Evolutionary conservation across 2,329 filamentous ascomycete genomes (phyloP), one percentile per base, ranked within the genome.

Genomic region (Trichoderma guizhouense): DNA sequence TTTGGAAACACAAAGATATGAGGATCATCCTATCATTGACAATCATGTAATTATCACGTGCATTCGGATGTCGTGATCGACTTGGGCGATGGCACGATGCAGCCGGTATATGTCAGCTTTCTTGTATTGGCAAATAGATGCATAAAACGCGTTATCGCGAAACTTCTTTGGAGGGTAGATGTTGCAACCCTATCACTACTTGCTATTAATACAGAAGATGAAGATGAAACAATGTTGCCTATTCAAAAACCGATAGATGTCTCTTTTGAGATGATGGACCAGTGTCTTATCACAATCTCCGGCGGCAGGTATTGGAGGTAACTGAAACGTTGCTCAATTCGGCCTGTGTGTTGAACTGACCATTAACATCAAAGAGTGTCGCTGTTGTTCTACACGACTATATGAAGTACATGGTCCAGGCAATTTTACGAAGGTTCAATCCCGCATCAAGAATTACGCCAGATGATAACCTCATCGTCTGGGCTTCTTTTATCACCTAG

Each of bases 11-110:
- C 6, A 36, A 2, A 53, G n/a, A 21, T n/a, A n/a, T 51, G 26
- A 61, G 11, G 8, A 51, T 53, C 39, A 36, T 62, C 21, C 21
- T 26, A 34, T 51, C 55, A 47, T 60, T 1, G 15, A 21, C 47
- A 11, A 51, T 26, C 57, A 51, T 69, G 67, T 34, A 51, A 53
- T n/a, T 60, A 71, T 71, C 70, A 71, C 70, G 70, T 71, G 70
- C 39, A 39, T 30, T 24, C 15, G 11, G 63, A 71, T 71, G 70
- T 71, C 70, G 70, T 71, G 39, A 71, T 71, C 26, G 57, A 61
- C 55, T 67, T 67, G 70, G 61, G 55, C 36, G 57, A 71, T 71
- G 70, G 63, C 70, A 71, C 62, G 62, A 67, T 67, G 24, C 39
- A 39, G 24, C 14, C 18, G 28, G 24, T 36, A 26, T 69, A 61